Base-by-base conservation (phyloP, 148 eudicot genomes). In the Cornus controversa region DNA sequence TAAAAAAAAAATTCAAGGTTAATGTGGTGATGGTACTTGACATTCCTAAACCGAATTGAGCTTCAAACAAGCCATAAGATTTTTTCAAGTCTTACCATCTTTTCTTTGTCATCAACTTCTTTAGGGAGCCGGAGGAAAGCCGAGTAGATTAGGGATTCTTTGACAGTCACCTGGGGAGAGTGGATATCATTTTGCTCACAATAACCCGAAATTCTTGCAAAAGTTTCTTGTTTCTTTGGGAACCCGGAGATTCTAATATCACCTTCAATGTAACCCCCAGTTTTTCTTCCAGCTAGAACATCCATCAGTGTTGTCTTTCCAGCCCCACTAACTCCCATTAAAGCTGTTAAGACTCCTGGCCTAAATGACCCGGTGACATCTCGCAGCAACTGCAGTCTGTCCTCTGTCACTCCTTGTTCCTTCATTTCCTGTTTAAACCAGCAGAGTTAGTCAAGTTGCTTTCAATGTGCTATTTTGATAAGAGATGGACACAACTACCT, bases 281-380 rank as follows among this genome's bases (percentile, higher is more conserved):
- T 91, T 74, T 91, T 91, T 78, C 94, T 80, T 72, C 95, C 95
- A 0, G 95, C 87, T 10, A 91, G 72, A 76, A 91, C 95, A 80
- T 91, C 95, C 95, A 91, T 91, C 67, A 91, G 65, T 8, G 95
- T 91, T 13, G 95, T 91, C 83, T 91, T 91, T 81, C 95, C 95
- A 1, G 95, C 95, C 40, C 95, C 95, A 80, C 95, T 91, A 13
- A 91, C 93, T 67, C 95, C 95, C 95, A 91, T 91, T 16, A 91
- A 73, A n/a, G 95, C 95, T 10, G 95, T 91, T 37, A 91, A 65
- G 40, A 91, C 86, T 75, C 95, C 95, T 13, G 95, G 96, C 80
- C 93, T 86, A 72, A 92, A 92, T 67, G 92, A 86, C 67, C 93
- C 90, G 0, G 89, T 90, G 67, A 92, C 89, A 66, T 83, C 92